phyloP scores from a whole-genome alignment of 345 rosid species.

The Salix exigua region DNA sequence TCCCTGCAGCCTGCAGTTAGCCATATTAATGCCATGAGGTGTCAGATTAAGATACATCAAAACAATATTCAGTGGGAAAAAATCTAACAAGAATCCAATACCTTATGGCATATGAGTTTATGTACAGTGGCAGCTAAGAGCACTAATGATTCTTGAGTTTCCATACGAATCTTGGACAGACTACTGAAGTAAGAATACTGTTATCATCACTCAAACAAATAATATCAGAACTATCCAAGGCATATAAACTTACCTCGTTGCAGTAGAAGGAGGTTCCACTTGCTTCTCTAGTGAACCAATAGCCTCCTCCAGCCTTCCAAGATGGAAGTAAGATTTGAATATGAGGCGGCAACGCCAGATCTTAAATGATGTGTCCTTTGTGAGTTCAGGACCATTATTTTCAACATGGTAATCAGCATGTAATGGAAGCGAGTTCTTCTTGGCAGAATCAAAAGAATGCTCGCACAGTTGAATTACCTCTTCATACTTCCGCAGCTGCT shows the following conservation, averaged over 20 bases:
- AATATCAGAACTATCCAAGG: neutral
- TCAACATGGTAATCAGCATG: conserved; percentile 23
- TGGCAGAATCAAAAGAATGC: conserved; percentile 70
- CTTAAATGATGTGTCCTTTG: conserved; percentile 43
- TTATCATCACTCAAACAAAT: conserved; percentile 10
- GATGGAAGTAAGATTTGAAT: conserved; percentile 68
- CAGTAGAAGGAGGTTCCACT: conserved; percentile 37
- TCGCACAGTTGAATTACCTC: conserved; percentile 81
- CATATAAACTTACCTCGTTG: conserved; percentile 35
- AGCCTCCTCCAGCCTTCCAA: conserved; percentile 93
- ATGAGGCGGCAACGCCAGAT: conserved; percentile 63
- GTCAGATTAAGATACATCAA: neutral
- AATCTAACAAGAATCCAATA: conserved; percentile 15
- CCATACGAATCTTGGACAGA: conserved; percentile 38
- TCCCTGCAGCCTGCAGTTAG: conserved; percentile 68
- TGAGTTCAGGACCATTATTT: conserved; percentile 32
- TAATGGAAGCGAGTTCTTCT: conserved; percentile 46
- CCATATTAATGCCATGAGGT: neutral
- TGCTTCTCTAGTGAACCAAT: conserved; percentile 63
- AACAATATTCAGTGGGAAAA: neutral
- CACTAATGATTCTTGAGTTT: conserved; percentile 47
- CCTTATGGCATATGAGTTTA: conserved; percentile 78
- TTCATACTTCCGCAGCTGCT: conserved; percentile 78
- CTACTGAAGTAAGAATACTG: conserved; percentile 12
- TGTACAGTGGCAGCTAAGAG: conserved; percentile 59